phyloP scores from a whole-genome alignment of 129 eudicot species.

The Flaveria bidentis region DNA sequence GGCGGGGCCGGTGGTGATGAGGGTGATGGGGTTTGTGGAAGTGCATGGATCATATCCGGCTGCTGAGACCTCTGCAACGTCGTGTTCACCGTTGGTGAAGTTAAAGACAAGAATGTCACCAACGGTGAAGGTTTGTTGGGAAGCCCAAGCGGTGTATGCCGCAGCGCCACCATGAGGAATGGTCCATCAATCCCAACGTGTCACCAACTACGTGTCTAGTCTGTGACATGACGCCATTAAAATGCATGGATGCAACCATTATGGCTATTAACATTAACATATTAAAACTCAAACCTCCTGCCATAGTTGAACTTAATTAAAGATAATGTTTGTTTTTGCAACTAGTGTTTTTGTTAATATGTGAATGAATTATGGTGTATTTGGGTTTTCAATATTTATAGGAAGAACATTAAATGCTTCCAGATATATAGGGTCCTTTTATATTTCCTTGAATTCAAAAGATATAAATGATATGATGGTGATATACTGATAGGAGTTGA shows the following conservation, averaged over 20 bases:
- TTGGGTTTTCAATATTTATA: slow-evolving; percentile 17
- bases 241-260: slow-evolving; percentile 33
- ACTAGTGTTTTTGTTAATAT: background rate
- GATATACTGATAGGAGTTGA: background rate
- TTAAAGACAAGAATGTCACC: slow-evolving; percentile 31
- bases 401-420: slow-evolving; percentile 15
- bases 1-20: slow-evolving; percentile 45
- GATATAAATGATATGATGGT: slow-evolving; percentile 1
- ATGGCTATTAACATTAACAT: slow-evolving; percentile 21
- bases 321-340: background rate
- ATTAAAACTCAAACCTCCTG: slow-evolving; percentile 18
- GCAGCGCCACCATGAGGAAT: slow-evolving; percentile 25
- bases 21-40: slow-evolving; percentile 24
- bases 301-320: background rate
- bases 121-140: slow-evolving; percentile 30
- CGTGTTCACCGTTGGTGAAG: slow-evolving; percentile 4
- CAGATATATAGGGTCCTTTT: slow-evolving; percentile 1
- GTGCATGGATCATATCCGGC: slow-evolving; percentile 33
- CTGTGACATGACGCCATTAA: slow-evolving; percentile 38
- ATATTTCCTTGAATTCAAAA: background rate
- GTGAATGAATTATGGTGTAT: slow-evolving; percentile 4
- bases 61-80: slow-evolving; percentile 28
- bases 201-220: slow-evolving; percentile 56
- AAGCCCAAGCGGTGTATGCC: slow-evolving; percentile 23
- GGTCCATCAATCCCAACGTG: slow-evolving; percentile 46